phyloP scores from a whole-genome alignment of 768 basidiomycete genomes.

The Cubamyces sp. region DNA sequence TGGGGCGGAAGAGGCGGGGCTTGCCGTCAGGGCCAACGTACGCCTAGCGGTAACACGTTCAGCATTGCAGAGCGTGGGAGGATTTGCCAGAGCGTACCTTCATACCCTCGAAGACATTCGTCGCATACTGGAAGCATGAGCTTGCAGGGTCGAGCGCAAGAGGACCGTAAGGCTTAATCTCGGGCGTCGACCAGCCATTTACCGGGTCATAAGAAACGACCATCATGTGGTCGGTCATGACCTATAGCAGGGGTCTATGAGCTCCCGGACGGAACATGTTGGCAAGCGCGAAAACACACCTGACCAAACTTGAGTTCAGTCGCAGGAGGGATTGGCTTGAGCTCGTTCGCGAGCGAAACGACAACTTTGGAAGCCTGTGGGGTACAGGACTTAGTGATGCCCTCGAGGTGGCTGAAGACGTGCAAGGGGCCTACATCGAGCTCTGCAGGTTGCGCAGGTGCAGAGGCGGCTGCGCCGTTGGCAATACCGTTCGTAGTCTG shows the following conservation, averaged over 20 bases:
- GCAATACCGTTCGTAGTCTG: constrained; percentile 2
- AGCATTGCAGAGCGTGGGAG: neutral
- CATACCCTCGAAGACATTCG: constrained; percentile 66
- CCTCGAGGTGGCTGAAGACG: neutral
- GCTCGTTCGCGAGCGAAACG: constrained; percentile 47
- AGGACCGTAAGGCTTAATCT: constrained; percentile 73
- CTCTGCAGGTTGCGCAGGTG: constrained; percentile 10
- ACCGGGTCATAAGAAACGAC: constrained; percentile 62
- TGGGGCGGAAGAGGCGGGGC: constrained; percentile 79
- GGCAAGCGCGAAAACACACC: constrained; percentile 39
- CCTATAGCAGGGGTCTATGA: constrained; percentile 38
- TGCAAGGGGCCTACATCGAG: constrained; percentile 15
- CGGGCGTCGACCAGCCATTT: constrained; percentile 71
- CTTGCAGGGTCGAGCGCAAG: constrained; percentile 59
- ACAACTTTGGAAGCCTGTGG: constrained; percentile 59
- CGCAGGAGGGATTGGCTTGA: constrained; percentile 54
- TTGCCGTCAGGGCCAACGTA: constrained; percentile 74
- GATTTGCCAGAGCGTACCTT: constrained; percentile 48
- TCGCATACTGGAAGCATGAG: constrained; percentile 65
- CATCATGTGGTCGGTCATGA: constrained; percentile 82
- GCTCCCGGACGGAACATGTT: constrained; percentile 1
- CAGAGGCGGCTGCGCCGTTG: neutral
- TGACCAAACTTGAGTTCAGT: constrained; percentile 60
- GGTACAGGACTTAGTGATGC: neutral
- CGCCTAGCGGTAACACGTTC: constrained; percentile 45